Evolutionary conservation across 2,329 filamentous ascomycete genomes (phyloP), one percentile per base, ranked within the genome.

Genomic region (Colletotrichum aenigma): DNA sequence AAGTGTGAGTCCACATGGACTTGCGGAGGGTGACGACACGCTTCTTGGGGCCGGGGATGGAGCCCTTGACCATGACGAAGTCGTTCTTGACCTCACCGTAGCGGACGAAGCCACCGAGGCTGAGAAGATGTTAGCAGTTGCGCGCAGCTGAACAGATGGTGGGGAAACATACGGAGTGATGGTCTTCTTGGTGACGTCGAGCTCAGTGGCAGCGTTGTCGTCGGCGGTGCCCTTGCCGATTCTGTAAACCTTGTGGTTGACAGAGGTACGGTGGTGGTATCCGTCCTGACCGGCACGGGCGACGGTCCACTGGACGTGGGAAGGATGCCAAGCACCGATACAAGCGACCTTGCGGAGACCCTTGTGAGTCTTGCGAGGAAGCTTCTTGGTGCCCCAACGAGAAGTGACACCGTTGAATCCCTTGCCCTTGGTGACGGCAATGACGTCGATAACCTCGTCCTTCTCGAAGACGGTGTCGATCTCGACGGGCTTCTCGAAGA

Each of bases 161-260:
- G 36, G n/a, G 15, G 24, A 48, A 26, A 96, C 96, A 87, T 97
- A 98, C 96, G 96, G 96, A 87, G 96, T 98, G 89, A 99, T 99
- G 87, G 92, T 93, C 95, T 99, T 99, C 94, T 98, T 98, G 91
- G 96, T 97, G 86, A 98, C 93, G 86, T 99, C 97, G 85, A 96
- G 93, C 80, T 98, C 95, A 81, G 97, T 99, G 75, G 96, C 94
- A 83, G 95, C 97, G 89, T 96, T 98, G 88, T 93, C 93, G 86
- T 97, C 95, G 84, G 97, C 95, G 81, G 91, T 91, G 83, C 92
- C 96, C 93, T 97, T 97, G 86, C 96, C 97, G 83, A 99, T 95
- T 82, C 97, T 95, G 95, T 98, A 99, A 87, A 99, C 89, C 95
- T 99, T 99, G 95, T 99, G 97, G 95, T 99, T 99, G 91, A 97